Percentiles rank a stretch among this genome's conserved stretches.
Evolutionary conservation across 176 grass and related monocot genomes (phyloP).

Genomic region (Musa schizocarpa): DNA sequence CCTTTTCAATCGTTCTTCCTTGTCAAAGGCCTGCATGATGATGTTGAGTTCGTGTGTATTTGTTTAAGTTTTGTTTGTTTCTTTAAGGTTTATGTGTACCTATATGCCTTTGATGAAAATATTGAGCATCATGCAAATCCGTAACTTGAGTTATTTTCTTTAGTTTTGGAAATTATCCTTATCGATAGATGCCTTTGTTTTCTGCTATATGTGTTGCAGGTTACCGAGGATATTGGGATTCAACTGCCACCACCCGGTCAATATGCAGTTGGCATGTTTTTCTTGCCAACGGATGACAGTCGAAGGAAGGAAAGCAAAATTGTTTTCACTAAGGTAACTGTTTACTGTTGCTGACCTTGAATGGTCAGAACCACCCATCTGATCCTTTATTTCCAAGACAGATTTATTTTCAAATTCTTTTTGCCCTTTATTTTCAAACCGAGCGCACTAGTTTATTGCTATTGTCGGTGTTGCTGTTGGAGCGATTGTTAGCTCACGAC

Average conservation of each 20-base stretch:
- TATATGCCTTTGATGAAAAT: background rate
- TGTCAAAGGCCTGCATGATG: background rate
- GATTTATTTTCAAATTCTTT: background rate
- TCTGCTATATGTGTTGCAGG: constrained; percentile 36
- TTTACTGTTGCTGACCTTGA: background rate
- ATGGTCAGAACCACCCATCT: background rate
- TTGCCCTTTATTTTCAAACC: background rate
- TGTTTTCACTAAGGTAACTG: constrained; percentile 64
- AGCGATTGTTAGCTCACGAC: no score
- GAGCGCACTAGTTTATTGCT: no score
- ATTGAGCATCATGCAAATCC: background rate
- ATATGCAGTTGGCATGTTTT: constrained; percentile 90
- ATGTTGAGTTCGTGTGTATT: background rate
- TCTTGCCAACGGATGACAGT: constrained; percentile 68
- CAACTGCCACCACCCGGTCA: constrained; percentile 58
- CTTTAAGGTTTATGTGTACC: background rate
- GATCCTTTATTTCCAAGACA: background rate
- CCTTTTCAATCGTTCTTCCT: background rate
- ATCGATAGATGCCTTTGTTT: background rate
- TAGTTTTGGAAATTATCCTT: background rate
- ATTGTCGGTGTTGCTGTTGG: no score
- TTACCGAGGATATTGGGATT: constrained; percentile 65
- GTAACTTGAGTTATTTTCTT: no score
- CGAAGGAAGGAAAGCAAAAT: constrained; percentile 58
- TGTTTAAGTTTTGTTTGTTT: background rate